Evolutionary conservation across 768 basidiomycete species (phyloP).

Genomic region (Amanita exitialis): DNA sequence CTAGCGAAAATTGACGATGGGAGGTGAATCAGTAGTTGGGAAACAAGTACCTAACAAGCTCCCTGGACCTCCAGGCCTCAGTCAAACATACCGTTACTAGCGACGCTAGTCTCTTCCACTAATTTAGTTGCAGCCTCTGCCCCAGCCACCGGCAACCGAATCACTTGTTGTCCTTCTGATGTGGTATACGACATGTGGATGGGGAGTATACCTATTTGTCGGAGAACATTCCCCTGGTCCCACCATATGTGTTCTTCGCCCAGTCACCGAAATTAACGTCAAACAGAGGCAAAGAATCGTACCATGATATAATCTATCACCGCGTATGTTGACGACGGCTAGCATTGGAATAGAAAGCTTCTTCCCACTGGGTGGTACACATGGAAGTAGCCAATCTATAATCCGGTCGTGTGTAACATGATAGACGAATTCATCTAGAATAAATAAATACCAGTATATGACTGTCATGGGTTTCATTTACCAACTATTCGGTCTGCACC

Average conservation of each 20-base stretch:
- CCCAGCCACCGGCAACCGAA: conserved; percentile 28
- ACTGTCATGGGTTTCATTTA: conserved; percentile 10
- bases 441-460: not conserved
- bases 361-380: conserved; percentile 41
- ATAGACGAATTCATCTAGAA: conserved; percentile 40
- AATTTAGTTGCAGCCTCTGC: conserved; percentile 26
- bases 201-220: conserved; percentile 26
- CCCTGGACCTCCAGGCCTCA: conserved; percentile 12
- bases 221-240: conserved; percentile 30
- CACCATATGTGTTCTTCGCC: conserved; percentile 33
- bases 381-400: conserved; percentile 41
- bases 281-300: not conserved
- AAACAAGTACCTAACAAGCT: not conserved
- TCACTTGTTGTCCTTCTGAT: conserved; percentile 11
- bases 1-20: not conserved
- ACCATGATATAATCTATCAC: conserved; percentile 29
- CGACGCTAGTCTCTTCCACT: conserved; percentile 23
- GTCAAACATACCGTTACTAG: conserved; percentile 28
- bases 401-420: conserved; percentile 32
- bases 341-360: conserved; percentile 41
- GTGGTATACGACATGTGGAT: conserved; percentile 19
- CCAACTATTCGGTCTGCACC: conserved; percentile 43
- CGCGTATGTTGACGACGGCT: conserved; percentile 42
- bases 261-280: not conserved
- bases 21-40: not conserved